Evolutionary conservation across 2,329 filamentous ascomycete species (phyloP).

Genomic region (Diaporthe batatas): DNA sequence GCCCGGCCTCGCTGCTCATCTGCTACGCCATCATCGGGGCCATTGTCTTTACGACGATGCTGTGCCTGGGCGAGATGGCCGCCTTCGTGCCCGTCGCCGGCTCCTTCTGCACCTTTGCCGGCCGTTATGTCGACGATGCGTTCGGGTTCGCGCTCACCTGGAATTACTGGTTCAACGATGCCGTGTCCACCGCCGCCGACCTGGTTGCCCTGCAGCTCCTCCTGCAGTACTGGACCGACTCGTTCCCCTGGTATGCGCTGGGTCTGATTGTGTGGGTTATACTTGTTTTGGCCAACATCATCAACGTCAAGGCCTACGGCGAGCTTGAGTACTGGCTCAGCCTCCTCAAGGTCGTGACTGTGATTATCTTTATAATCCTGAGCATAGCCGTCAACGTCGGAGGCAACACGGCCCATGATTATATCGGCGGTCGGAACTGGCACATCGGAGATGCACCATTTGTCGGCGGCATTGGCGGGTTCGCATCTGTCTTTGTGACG

Average conservation of each 20-base stretch:
- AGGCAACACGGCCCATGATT: conserved; percentile 65
- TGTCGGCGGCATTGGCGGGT: conserved; percentile 74
- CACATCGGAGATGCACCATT: conserved; percentile 72
- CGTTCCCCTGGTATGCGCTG: conserved; percentile 73
- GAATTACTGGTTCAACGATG: conserved; percentile 78
- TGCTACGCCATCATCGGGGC: conserved; percentile 68
- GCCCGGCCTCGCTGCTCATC: conserved; percentile 70
- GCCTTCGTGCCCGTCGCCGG: conserved; percentile 68
- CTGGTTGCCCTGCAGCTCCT: conserved; percentile 70
- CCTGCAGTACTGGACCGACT: conserved; percentile 72
- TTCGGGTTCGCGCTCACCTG: conserved; percentile 68
- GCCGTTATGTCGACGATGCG: conserved; percentile 65
- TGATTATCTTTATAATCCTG: conserved; percentile 72
- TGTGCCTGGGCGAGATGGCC: conserved; percentile 72
- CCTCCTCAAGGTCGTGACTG: conserved; percentile 66
- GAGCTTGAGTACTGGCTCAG: conserved; percentile 71
- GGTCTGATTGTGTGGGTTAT: conserved; percentile 72
- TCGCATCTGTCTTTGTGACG: conserved; percentile 74
- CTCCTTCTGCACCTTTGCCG: conserved; percentile 68
- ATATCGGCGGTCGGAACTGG: conserved; percentile 72
- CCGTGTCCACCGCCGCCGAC: conserved; percentile 71
- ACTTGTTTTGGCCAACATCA: conserved; percentile 65
- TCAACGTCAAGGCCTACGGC: conserved; percentile 67
- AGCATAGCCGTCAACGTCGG: conserved; percentile 72
- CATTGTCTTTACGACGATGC: conserved; percentile 71